Evolutionary conservation across 208 protist genomes (phyloP).

Genomic region (Leishmania martiniquensis): DNA sequence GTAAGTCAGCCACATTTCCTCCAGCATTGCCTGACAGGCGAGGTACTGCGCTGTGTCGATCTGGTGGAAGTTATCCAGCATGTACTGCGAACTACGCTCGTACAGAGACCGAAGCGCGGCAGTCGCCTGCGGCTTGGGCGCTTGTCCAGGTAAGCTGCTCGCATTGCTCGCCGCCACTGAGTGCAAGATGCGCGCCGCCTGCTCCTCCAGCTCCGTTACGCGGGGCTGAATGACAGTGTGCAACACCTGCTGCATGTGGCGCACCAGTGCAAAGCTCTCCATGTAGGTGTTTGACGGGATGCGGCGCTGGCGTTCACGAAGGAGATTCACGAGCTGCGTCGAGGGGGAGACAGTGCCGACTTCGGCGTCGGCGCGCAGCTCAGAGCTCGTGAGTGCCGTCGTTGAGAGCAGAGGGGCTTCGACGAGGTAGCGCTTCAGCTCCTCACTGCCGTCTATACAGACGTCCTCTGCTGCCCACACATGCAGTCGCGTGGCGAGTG

Average conservation of each 20-base stretch:
- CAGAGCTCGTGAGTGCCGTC: slow-evolving; percentile 6
- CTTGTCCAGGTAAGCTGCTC: background rate
- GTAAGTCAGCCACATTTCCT: slow-evolving; percentile 66
- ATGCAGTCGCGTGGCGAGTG: slow-evolving; percentile 24
- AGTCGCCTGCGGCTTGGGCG: slow-evolving; percentile 3
- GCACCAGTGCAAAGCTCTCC: slow-evolving; percentile 47
- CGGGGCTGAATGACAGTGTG: slow-evolving; percentile 22
- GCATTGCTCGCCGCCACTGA: slow-evolving; percentile 3
- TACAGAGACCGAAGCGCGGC: slow-evolving; percentile 26
- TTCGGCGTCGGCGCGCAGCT: slow-evolving; percentile 10
- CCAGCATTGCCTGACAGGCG: slow-evolving; percentile 45
- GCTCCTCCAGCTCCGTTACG: slow-evolving; percentile 34
- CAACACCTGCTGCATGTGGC: slow-evolving; percentile 31
- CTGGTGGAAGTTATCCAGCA: slow-evolving; percentile 73
- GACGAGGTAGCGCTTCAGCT: slow-evolving; percentile 17
- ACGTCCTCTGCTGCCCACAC: slow-evolving; percentile 6
- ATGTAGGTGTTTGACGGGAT: slow-evolving; percentile 48
- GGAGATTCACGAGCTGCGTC: background rate
- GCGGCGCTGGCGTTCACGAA: slow-evolving; percentile 8
- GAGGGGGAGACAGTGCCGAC: slow-evolving; percentile 15
- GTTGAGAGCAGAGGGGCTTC: slow-evolving; percentile 19
- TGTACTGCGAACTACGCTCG: slow-evolving; percentile 48
- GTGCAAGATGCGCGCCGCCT: slow-evolving; percentile 23
- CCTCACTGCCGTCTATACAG: background rate
- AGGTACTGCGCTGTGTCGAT: slow-evolving; percentile 57